Conservation (phyloP, 2,329 filamentous ascomycete species). For the Neofusicoccum sp. region DNA sequence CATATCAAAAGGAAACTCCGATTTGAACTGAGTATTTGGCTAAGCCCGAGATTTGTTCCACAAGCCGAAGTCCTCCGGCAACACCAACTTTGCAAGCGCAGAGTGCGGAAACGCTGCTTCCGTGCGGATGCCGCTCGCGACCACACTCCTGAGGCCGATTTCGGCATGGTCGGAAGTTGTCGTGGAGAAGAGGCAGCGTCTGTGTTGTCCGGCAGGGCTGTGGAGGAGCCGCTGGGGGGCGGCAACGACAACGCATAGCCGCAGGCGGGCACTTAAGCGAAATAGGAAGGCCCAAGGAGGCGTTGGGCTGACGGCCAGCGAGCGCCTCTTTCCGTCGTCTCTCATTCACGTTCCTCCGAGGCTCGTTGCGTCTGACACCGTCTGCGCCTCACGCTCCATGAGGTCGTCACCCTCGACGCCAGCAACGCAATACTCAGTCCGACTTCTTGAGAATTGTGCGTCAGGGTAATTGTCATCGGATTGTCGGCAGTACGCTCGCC, state of each 20-base stretch:
- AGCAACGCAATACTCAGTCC: neutral
- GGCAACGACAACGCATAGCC: neutral
- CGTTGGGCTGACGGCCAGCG: neutral
- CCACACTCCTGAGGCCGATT: neutral
- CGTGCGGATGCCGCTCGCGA: neutral
- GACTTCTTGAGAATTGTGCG: neutral
- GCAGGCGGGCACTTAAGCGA: neutral
- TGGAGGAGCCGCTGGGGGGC: neutral
- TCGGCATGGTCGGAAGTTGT: neutral
- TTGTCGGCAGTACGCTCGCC: neutral
- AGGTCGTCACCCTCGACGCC: neutral
- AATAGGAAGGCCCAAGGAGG: slow-evolving; percentile 1
- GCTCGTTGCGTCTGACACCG: neutral
- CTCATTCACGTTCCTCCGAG: neutral
- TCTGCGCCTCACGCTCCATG: slow-evolving; percentile 5
- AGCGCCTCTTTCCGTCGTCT: neutral
- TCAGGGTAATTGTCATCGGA: neutral
- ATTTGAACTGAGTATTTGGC: neutral
- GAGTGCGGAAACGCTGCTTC: neutral
- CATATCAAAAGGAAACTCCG: neutral
- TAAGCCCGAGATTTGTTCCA: neutral
- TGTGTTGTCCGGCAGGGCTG: neutral
- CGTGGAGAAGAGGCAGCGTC: neutral
- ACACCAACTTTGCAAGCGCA: neutral
- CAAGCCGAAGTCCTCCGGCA: neutral